Conservation (phyloP, 495 filamentous ascomycete species). For the Xylaria acuta region DNA sequence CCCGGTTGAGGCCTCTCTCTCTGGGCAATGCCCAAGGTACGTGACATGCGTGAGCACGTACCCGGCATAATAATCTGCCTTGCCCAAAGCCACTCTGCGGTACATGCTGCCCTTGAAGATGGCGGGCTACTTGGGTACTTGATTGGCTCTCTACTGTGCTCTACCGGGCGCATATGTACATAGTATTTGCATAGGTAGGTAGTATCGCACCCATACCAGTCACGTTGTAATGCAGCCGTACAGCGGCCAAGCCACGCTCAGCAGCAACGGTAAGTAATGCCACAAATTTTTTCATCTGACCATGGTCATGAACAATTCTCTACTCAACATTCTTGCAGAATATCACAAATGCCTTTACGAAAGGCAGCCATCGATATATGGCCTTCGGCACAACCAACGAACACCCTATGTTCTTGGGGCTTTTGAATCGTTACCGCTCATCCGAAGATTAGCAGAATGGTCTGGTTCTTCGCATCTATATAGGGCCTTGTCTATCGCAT, state of each 20-base stretch:
- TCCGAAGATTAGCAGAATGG: not conserved
- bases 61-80: not conserved
- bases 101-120: not conserved
- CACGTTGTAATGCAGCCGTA: not conserved
- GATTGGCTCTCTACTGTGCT: not conserved
- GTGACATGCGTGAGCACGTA: not conserved
- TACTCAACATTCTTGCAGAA: not conserved
- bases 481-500: not conserved
- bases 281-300: not conserved
- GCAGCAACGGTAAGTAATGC: too few species aligned
- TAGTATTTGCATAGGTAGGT: too few species aligned
- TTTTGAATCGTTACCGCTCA: not conserved
- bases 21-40: too few species aligned
- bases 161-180: not conserved
- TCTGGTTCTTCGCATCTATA: not conserved
- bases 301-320: not conserved
- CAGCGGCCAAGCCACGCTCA: not conserved
- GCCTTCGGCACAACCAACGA: not conserved
- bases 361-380: not conserved
- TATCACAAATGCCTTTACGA: not conserved
- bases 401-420: not conserved
- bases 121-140: not conserved
- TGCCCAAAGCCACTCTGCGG: not conserved
- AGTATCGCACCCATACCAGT: not conserved
- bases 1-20: too few species aligned